phyloP scores from a whole-genome alignment of 495 filamentous ascomycete species.

The Penicillium desertorum region DNA sequence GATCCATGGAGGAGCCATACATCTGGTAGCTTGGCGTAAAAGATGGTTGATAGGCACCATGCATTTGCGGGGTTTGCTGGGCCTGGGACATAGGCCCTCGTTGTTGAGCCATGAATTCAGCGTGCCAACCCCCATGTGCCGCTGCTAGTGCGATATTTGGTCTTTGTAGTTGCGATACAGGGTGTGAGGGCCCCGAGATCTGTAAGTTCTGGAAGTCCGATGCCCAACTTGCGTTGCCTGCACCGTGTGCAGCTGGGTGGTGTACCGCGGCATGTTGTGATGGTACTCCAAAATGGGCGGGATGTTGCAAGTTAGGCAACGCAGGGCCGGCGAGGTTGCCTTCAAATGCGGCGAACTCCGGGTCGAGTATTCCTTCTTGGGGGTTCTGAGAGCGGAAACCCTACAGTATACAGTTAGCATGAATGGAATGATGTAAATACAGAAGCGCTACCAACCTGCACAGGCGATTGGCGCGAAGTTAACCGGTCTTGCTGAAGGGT shows the following conservation, averaged over 20 bases:
- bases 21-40: slow-evolving; percentile 33
- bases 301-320: slow-evolving; percentile 34
- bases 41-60: slow-evolving; percentile 34
- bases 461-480: slow-evolving; percentile 49
- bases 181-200: slow-evolving; percentile 38
- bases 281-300: slow-evolving; percentile 26
- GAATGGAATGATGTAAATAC: not conserved
- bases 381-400: slow-evolving; percentile 62
- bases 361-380: slow-evolving; percentile 57
- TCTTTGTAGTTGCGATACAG: slow-evolving; percentile 36
- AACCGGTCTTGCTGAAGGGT: slow-evolving; percentile 84
- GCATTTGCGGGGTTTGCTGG: slow-evolving; percentile 28
- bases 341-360: slow-evolving; percentile 73
- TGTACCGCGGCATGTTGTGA: slow-evolving; percentile 20
- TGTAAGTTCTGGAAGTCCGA: slow-evolving; percentile 52
- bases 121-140: slow-evolving; percentile 50
- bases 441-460: slow-evolving; percentile 47
- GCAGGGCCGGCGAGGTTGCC: slow-evolving; percentile 43
- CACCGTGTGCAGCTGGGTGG: slow-evolving; percentile 22
- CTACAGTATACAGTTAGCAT: slow-evolving; percentile 37
- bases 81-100: slow-evolving; percentile 20
- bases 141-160: slow-evolving; percentile 29
- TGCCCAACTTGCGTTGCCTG: slow-evolving; percentile 41
- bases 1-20: slow-evolving; percentile 26
- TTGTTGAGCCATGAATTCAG: slow-evolving; percentile 50